Percentiles rank a stretch among this genome's conserved stretches.
Evolutionary conservation across 2,329 filamentous ascomycete genomes (phyloP).

Genomic region (Paecilomyces sp.): DNA sequence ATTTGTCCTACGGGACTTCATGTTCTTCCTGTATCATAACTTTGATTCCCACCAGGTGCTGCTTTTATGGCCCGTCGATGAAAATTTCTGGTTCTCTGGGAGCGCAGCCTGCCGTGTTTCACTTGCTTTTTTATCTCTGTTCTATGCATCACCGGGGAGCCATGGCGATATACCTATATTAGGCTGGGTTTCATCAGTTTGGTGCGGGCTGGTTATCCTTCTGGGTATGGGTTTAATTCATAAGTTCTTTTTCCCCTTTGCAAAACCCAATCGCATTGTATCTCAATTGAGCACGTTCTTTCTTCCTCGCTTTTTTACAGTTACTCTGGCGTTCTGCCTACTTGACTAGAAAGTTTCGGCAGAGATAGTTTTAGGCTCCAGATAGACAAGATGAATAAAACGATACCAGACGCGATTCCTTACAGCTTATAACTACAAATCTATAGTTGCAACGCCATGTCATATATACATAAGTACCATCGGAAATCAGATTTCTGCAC

Average conservation of each 20-base stretch:
- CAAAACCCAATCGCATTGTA: not conserved
- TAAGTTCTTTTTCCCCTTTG: not conserved
- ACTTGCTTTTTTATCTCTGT: not conserved
- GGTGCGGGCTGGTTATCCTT: not conserved
- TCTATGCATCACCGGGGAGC: not conserved
- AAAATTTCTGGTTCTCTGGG: not conserved
- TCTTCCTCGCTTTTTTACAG: not conserved
- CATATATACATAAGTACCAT: not conserved
- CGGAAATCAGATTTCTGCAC: no score
- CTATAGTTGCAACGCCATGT: not conserved
- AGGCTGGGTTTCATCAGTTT: not conserved
- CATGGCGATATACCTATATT: not conserved
- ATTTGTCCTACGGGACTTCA: no score
- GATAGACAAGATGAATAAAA: not conserved
- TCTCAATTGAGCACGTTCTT: not conserved
- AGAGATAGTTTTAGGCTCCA: not conserved
- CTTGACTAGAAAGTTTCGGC: not conserved
- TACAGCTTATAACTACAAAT: not conserved
- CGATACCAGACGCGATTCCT: slow-evolving; percentile 8
- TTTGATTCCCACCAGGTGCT: not conserved
- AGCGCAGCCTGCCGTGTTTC: not conserved
- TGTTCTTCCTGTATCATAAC: not conserved
- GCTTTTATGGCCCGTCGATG: not conserved
- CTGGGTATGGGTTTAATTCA: slow-evolving; percentile 3
- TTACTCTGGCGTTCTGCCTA: not conserved